phyloP scores from a whole-genome alignment of 2,329 filamentous ascomycete genomes.

The Microdochium trichocladiopsis region DNA sequence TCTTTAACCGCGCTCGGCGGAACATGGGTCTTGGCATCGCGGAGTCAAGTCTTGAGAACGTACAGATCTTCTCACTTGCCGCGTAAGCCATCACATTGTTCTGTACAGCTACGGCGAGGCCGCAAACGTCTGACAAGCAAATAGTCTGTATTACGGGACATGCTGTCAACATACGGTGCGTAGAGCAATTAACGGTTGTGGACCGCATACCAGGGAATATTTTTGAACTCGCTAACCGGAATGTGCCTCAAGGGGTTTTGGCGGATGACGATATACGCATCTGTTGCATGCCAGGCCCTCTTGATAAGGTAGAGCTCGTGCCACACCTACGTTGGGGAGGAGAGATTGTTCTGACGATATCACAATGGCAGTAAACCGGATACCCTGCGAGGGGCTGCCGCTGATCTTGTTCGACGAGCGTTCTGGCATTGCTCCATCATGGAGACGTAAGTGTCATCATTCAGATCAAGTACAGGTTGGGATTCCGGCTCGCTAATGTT shows the following conservation, averaged over 20 bases:
- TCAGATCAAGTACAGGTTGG: too few relatives aligned
- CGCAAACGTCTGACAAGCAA: too few relatives aligned
- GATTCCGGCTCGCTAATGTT: too few relatives aligned
- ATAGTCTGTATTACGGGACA: slow-evolving; percentile 44
- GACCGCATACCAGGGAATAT: too few relatives aligned
- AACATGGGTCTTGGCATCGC: slow-evolving; percentile 51
- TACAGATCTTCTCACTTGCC: slow-evolving; percentile 50
- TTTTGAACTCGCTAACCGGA: too few relatives aligned
- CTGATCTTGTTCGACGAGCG: slow-evolving; percentile 43
- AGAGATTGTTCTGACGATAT: too few relatives aligned
- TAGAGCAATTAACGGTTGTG: slow-evolving; percentile 6
- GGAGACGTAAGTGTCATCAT: slow-evolving; percentile 34
- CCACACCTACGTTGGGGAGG: too few relatives aligned
- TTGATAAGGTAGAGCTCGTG: slow-evolving; percentile 44
- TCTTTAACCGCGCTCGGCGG: slow-evolving; percentile 56
- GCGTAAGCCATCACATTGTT: too few relatives aligned
- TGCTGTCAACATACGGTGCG: slow-evolving; percentile 43
- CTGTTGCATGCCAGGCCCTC: slow-evolving; percentile 48
- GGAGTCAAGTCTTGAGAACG: slow-evolving; percentile 48
- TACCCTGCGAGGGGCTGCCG: slow-evolving; percentile 36
- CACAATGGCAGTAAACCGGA: slow-evolving; percentile 27
- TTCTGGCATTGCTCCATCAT: slow-evolving; percentile 53
- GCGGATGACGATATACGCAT: slow-evolving; percentile 48
- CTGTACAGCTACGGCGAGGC: too few relatives aligned
- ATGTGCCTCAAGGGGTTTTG: slow-evolving; percentile 63